A percentile compares a stretch with the other conserved stretches of the same genome.
phyloP scores from a whole-genome alignment of 129 eudicot species.

The Chrysanthemum lavandulifolium region DNA sequence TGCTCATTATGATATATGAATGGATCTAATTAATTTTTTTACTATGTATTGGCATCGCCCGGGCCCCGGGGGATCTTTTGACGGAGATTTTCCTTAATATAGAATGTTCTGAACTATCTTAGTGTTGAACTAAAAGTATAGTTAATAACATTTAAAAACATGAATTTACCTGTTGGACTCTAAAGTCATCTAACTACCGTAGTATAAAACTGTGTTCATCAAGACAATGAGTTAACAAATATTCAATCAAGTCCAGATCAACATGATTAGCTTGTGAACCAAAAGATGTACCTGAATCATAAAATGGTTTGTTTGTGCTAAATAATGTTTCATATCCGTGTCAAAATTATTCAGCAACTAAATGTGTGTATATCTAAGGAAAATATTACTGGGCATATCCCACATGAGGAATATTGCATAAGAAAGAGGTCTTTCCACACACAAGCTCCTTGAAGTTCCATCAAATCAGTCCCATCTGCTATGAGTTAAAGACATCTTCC shows the following conservation, averaged over 20 bases:
- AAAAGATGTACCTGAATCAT: slow-evolving; percentile 9
- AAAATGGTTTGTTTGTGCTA: background rate
- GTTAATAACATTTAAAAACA: too few relatives aligned
- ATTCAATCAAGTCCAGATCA: too few relatives aligned
- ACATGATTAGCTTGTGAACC: background rate
- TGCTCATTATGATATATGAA: background rate
- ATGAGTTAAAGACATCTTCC: slow-evolving; percentile 12
- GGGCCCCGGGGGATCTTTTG: background rate
- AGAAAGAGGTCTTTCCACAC: slow-evolving; percentile 14
- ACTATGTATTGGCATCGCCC: background rate
- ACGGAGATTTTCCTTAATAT: background rate
- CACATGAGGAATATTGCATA: background rate
- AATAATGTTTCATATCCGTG: background rate
- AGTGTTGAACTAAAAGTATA: background rate
- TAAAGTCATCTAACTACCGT: too few relatives aligned
- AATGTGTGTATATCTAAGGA: background rate
- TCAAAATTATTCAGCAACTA: background rate
- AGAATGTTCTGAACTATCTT: background rate
- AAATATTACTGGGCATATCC: slow-evolving; percentile 1
- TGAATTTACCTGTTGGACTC: too few relatives aligned
- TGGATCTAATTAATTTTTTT: background rate
- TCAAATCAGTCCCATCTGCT: slow-evolving; percentile 7
- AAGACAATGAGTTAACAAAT: too few relatives aligned
- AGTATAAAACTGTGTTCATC: too few relatives aligned
- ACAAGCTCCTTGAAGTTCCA: slow-evolving; percentile 2